Base-by-base conservation (phyloP, 371 early-diverging fungal genomes). In the Entomophthora muscae region DNA sequence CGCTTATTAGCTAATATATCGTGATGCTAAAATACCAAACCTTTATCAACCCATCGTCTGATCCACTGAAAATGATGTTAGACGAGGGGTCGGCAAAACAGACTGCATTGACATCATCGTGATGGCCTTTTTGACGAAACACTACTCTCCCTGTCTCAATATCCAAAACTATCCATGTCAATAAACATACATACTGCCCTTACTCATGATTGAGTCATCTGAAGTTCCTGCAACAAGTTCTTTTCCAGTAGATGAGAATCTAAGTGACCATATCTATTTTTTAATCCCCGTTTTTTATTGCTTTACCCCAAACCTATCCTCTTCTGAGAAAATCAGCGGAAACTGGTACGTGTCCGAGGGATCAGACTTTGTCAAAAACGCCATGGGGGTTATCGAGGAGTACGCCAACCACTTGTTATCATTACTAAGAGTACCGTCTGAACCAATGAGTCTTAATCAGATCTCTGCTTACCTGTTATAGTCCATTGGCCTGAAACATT, bases 211-310 rank as follows among this genome's bases (percentile, higher is more conserved):
- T 5, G 53, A 61, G 3, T 72, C 66, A 42, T 64, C 65, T 26
- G 56, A 69, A 7, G 78, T 68, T 3, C 82, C 83, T 21, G 80
- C 82, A 28, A 85, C 76, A 52, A 85, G 65, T 64, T 82, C 83
- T 32, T 71, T 66, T 17, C 75, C 78, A 66, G 80, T 76, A 26
- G 67, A 71, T 23, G 80, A 80, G 62, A 84, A 79, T 24, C 81
- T 77, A 28, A 84, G 61, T n/a, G 79, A 77, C 83, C 83, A 84
- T 23, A 84, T 69, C 76, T 75, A 69, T 5, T 32, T 5, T n/a
- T 57, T 30, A 31, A 28, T 31, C 29, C 7, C 31, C 21, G 3
- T 2, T 23, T 27, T 10, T 31, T 63, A 32, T 22, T 42, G 5
- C 56, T 70, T 53, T 71, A 76, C 78, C 52, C 69, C 71, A 57